Evolutionary conservation across 129 eudicot species (phyloP).

Genomic region (sunflower (Helianthus annuus)): HanXRQr2.0-SUNRISE NC_035443.2:137868157-137868656

Average conservation of each 20-base stretch:
- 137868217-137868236: too few species aligned
- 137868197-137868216: too few species aligned
- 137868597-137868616: constrained; percentile 55
- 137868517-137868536: constrained; percentile 41
- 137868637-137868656: constrained; percentile 70
- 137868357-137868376: not conserved
- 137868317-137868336: too few species aligned
- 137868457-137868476: constrained; percentile 37
- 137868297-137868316: too few species aligned
- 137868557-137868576: constrained; percentile 44
- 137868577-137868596: constrained; percentile 45
- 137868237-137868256: too few species aligned
- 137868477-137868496: constrained; percentile 34
- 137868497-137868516: constrained; percentile 25
- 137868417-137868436: constrained; percentile 31
- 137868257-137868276: too few species aligned
- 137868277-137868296: too few species aligned
- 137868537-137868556: constrained; percentile 34
- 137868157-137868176: too few species aligned
- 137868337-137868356: constrained; percentile 7
- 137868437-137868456: constrained; percentile 39
- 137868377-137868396: constrained; percentile 18
- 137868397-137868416: constrained; percentile 24
- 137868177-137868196: too few species aligned
- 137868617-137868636: constrained; percentile 42